Evolutionary conservation across 2,329 filamentous ascomycete species (phyloP).

Genomic region (Simplicillium sp.): DNA sequence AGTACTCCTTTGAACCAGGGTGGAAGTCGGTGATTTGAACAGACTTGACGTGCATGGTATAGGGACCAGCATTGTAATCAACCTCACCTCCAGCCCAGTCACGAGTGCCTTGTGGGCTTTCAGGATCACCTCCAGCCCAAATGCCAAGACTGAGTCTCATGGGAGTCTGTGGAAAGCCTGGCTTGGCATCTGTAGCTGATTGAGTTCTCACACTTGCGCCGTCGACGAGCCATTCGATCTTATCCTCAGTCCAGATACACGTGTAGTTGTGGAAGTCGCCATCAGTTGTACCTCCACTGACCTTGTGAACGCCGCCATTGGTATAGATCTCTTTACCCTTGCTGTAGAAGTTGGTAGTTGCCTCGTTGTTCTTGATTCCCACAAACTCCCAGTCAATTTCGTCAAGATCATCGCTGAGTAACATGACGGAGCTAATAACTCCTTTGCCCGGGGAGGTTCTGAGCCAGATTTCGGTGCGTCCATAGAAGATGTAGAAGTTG

Average conservation of each 20-base stretch:
- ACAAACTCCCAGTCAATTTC: slow-evolving; percentile 85
- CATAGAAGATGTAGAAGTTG: slow-evolving; percentile 80
- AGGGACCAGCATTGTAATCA: slow-evolving; percentile 57
- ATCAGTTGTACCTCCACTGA: slow-evolving; percentile 40
- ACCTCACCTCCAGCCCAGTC: slow-evolving; percentile 63
- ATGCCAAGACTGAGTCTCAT: slow-evolving; percentile 61
- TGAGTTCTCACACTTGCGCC: slow-evolving; percentile 54
- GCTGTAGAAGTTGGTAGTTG: slow-evolving; percentile 70
- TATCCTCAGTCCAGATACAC: slow-evolving; percentile 59
- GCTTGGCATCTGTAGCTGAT: slow-evolving; percentile 48
- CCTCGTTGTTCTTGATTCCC: slow-evolving; percentile 53
- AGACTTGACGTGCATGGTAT: slow-evolving; percentile 64
- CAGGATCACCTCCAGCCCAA: slow-evolving; percentile 52
- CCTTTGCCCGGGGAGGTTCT: slow-evolving; percentile 67
- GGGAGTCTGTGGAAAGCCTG: slow-evolving; percentile 67
- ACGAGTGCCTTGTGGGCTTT: slow-evolving; percentile 45
- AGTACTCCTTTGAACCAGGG: slow-evolving; percentile 51
- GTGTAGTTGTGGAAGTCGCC: slow-evolving; percentile 66
- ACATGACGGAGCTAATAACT: slow-evolving; percentile 73
- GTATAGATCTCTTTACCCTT: slow-evolving; percentile 58
- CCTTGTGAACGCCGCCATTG: slow-evolving; percentile 50
- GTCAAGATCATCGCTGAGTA: slow-evolving; percentile 75
- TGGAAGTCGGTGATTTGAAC: slow-evolving; percentile 46
- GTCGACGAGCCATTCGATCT: slow-evolving; percentile 62
- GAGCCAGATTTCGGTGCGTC: slow-evolving; percentile 67